Conservation (phyloP, 768 basidiomycete species). For the Termitomyces sp. region DNA sequence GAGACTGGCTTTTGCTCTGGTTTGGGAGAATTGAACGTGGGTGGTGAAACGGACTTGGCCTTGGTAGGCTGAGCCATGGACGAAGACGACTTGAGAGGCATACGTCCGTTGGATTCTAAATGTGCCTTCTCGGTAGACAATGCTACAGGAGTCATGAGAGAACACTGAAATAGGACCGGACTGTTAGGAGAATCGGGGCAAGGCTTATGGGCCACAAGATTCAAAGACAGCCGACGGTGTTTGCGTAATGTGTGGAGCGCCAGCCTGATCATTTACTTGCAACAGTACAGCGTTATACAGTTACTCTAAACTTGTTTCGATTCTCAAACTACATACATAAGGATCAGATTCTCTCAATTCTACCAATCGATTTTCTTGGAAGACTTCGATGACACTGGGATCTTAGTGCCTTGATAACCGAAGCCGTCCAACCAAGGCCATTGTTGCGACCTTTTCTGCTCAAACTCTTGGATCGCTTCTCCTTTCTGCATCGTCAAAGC, state of each 20-base stretch:
- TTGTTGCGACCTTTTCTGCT: slow-evolving; percentile 65
- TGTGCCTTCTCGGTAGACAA: slow-evolving; percentile 7
- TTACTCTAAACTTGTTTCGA: not conserved
- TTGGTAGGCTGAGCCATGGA: slow-evolving; percentile 19
- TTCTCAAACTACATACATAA: not conserved
- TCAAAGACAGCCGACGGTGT: not conserved
- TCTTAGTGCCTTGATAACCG: slow-evolving; percentile 80
- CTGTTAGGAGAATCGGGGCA: not conserved
- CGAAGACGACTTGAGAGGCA: slow-evolving; percentile 19
- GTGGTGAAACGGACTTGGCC: slow-evolving; percentile 13
- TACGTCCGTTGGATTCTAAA: slow-evolving; percentile 16
- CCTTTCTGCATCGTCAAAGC: slow-evolving; percentile 87
- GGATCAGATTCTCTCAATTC: slow-evolving; percentile 13
- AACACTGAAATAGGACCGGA: not conserved
- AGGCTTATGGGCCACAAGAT: not conserved
- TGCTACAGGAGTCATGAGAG: slow-evolving; percentile 9
- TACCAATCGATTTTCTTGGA: slow-evolving; percentile 74
- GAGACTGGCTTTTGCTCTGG: slow-evolving; percentile 59
- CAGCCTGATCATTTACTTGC: too few species aligned
- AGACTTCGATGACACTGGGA: slow-evolving; percentile 47
- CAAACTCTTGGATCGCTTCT: slow-evolving; percentile 72
- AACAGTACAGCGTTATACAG: too few species aligned
- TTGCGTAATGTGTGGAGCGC: not conserved
- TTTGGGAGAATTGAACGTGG: slow-evolving; percentile 22
- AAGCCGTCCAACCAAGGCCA: slow-evolving; percentile 99